Conservation (phyloP, 176 grass and related monocot genomes). For the Oryza glaberrima region DNA sequence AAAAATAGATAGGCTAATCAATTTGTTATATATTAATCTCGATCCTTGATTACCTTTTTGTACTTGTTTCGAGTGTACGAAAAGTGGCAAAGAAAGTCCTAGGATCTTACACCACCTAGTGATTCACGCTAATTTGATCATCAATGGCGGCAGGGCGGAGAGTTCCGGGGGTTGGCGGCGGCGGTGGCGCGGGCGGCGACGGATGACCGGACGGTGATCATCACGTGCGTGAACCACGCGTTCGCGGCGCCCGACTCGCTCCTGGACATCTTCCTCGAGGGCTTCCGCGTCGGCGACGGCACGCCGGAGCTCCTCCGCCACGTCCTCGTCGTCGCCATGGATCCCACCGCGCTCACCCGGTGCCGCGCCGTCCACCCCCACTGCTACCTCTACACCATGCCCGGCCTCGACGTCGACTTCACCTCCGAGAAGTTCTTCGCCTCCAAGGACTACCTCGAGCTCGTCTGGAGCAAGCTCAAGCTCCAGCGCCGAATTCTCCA, state of each 20-base stretch:
- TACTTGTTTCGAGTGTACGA: background rate
- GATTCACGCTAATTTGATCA: no score
- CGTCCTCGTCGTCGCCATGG: conserved; percentile 74
- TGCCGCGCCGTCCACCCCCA: conserved; percentile 56
- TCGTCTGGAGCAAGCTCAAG: conserved; percentile 77
- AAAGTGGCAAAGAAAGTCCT: background rate
- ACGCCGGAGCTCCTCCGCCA: conserved; percentile 57
- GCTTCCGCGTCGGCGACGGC: conserved; percentile 72
- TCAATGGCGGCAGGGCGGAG: background rate
- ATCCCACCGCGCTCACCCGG: conserved; percentile 50
- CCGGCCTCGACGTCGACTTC: conserved; percentile 59
- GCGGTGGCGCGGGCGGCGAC: conserved; percentile 46
- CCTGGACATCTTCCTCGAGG: conserved; percentile 81
- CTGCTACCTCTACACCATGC: conserved; percentile 61
- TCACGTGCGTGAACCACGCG: conserved; percentile 72
- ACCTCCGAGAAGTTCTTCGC: conserved; percentile 61
- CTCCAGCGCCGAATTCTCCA: conserved; percentile 66
- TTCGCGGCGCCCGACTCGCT: conserved; percentile 64
- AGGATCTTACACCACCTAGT: background rate
- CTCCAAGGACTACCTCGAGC: conserved; percentile 66
- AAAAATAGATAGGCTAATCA: background rate
- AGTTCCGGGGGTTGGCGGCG: conserved; percentile 41
- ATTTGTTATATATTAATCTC: background rate
- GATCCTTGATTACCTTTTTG: background rate
- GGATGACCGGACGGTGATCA: conserved; percentile 74